Evolutionary conservation across 352 stramenopile genomes (phyloP).

Genomic region (Pythium chondricola): DNA sequence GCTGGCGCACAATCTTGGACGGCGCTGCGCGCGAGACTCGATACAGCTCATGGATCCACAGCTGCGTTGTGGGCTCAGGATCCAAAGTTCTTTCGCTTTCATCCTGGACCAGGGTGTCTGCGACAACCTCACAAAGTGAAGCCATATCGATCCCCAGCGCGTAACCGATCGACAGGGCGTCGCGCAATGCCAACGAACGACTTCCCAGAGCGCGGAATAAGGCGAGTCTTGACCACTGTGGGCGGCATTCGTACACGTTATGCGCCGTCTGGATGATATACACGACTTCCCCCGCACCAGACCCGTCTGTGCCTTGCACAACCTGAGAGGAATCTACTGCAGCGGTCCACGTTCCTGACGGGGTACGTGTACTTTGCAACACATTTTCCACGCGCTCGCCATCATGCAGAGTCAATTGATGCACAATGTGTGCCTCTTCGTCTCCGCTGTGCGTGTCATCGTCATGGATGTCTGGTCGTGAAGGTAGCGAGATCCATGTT

Average conservation of each 20-base stretch:
- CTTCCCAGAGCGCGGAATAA: slow-evolving; percentile 70
- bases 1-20: slow-evolving; percentile 59
- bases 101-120: slow-evolving; percentile 52
- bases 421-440: slow-evolving; percentile 63
- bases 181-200: slow-evolving; percentile 45
- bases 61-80: not conserved
- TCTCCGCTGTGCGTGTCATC: slow-evolving; percentile 19
- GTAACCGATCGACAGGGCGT: slow-evolving; percentile 81
- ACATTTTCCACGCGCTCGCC: slow-evolving; percentile 73
- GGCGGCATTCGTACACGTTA: slow-evolving; percentile 80
- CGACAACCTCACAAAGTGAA: slow-evolving; percentile 77
- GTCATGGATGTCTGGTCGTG: slow-evolving; percentile 39
- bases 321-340: not conserved
- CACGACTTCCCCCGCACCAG: slow-evolving; percentile 21
- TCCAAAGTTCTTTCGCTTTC: not conserved
- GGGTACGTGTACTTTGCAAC: slow-evolving; percentile 24
- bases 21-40: slow-evolving; percentile 61
- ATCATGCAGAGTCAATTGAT: slow-evolving; percentile 66
- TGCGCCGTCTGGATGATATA: slow-evolving; percentile 79
- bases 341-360: slow-evolving; percentile 28
- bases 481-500: slow-evolving; percentile 77
- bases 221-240: slow-evolving; percentile 75
- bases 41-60: slow-evolving; percentile 78
- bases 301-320: not conserved
- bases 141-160: slow-evolving; percentile 84